Evolutionary conservation across 148 eudicot species (phyloP), one percentile per base, ranked within the genome.

Genomic region (Rhododendron vialii): DNA sequence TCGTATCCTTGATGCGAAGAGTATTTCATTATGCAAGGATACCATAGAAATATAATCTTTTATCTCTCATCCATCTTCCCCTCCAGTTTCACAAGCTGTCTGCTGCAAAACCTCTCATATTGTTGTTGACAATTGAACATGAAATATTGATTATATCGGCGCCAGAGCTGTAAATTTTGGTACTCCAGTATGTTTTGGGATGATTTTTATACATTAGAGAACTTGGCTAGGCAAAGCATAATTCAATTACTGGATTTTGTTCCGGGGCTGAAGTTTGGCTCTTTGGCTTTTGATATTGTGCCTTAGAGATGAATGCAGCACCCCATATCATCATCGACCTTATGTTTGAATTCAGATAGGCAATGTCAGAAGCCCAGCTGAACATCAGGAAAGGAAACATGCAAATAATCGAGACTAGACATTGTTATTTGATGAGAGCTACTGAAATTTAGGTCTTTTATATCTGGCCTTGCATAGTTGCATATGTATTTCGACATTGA

Each of bases 241-340:
- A 8, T 71, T 71, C 15, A 50, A 28, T 13, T 51, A 14, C 14
- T 33, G n/a, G 24, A 53, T 11, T 57, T 79, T 35, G 28, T 50
- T 33, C 82, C 65, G 87, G 89, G 89, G 79, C 89, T 89, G 85
- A 47, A 89, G 87, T 89, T 87, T 89, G 87, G 47, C 91, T 89
- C 91, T 87, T 87, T 87, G 91, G 87, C 84, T 51, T n/a, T 63
- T 48, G 35, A 63, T 78, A 53, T 36, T 8, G 82, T 85, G 89
- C 89, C 89, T 81, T 83, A 7, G 91, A 82, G 91, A 82, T 89
- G 88, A 89, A 89, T 85, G 85, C 85, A 89, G 91, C 88, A 63
- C 91, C 91, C 91, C 87, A 87, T 55, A 89, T 51, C 13, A 85
- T 57, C 38, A 8, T 63, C 12, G n/a, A 26, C 84, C 74, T 82